phyloP scores from a whole-genome alignment of 495 filamentous ascomycete genomes.

The Xylaria curta region DNA sequence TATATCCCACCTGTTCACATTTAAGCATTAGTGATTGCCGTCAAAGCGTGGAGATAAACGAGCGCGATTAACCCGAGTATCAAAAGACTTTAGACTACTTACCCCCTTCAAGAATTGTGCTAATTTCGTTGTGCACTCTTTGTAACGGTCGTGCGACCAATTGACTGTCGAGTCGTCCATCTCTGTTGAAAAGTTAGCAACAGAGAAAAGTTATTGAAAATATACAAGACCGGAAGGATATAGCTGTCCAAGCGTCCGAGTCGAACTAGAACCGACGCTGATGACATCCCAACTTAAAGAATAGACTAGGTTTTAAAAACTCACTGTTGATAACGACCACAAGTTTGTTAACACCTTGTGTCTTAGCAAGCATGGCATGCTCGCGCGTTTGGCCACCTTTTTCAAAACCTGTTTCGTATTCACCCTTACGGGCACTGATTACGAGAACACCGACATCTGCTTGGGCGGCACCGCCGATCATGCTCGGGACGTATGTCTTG shows the following conservation, averaged over 20 bases:
- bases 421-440: conserved; percentile 95
- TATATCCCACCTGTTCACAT: conserved; percentile 72
- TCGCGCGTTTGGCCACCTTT: conserved; percentile 97
- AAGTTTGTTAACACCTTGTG: conserved; percentile 95
- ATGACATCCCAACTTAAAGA: not conserved
- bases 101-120: conserved; percentile 78
- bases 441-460: conserved; percentile 96
- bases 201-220: not conserved
- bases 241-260: not conserved
- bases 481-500: conserved; percentile 94
- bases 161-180: conserved; percentile 98
- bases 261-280: not conserved
- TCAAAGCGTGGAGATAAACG: not conserved
- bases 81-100: not conserved
- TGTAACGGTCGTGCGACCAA: conserved; percentile 90
- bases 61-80: not conserved
- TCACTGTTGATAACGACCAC: conserved; percentile 86
- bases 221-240: not conserved
- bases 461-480: conserved; percentile 96
- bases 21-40: not conserved
- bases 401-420: conserved; percentile 99
- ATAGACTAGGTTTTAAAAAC: not conserved
- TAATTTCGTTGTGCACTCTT: conserved; percentile 91
- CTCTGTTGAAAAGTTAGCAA: conserved; percentile 34
- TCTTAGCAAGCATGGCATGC: conserved; percentile 95